Base-by-base conservation (phyloP, 495 filamentous ascomycete species). In the Rhizodiscina lignyota region DNA sequence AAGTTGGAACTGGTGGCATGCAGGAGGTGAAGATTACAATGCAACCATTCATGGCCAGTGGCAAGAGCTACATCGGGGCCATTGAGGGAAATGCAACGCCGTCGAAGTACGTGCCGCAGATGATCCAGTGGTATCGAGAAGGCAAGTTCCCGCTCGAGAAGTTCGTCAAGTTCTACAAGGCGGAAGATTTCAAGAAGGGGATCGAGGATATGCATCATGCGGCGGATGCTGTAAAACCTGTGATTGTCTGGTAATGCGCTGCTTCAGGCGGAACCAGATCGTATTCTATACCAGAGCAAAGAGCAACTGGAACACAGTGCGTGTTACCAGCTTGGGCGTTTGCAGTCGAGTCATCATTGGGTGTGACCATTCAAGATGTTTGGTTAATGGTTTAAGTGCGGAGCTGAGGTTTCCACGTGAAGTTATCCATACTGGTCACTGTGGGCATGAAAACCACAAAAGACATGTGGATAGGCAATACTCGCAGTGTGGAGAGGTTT, bases 61-160 rank as follows among this genome's bases (percentile, higher is more conserved):
- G 46, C 5, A 49, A 49, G 31, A 38, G 37, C 17, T 30, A 45
- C 12, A 35, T 42, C 2, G 45, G 48, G 18, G 48, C 48, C 31
- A 43, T 43, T 15, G 40, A 43, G 21, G 40, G 40, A 0, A 29
- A 38, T 38, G 35, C 18, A 5, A 33, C 18, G n/a, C 36, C 36
- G 17, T 17, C 24, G 15, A 31, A 39, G 41, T 40, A 19, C 18
- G 32, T 44, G 17, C 37, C 37, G 16, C 26, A 28, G 27, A 29
- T 56, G 37, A 47, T 53, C n/a, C 13, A 48, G 38, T 51, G 48
- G 50, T 53, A 48, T 26, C 36, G 42, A 13, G 50, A 52, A 30
- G 53, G 53, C 8, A 47, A 39, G 37, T 45, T 56, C 17, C 50
- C 50, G 5, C 16, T 56, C n/a, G 48, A 53, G 21, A 49, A 48